Evolutionary conservation across 257 asterid genomes (phyloP), one percentile per base, ranked within the genome.

Genomic region (Asclepias syriaca): DNA sequence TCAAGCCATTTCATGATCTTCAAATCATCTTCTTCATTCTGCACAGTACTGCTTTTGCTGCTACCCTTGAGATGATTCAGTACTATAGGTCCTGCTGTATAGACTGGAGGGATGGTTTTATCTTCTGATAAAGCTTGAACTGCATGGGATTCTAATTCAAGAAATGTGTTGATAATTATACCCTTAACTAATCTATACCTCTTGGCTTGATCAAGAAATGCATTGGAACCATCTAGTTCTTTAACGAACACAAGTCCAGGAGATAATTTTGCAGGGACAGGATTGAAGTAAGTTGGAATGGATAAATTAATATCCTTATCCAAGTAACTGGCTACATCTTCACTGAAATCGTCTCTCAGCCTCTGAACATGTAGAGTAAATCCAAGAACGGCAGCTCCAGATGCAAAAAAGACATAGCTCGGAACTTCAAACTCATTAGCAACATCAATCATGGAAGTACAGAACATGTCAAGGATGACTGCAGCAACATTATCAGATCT

Each of bases 61-160:
- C 45, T 27, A 0, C 55, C 69, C 3, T 67, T 27, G 9, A 56
- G 32, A 46, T 71, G 32, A 46, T 71, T 77, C 29, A 83, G 5
- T 2, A 81, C 37, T 29, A 6, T 40, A 6, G 90, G 93, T 1
- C 93, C 90, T 14, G 81, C 66, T 0, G 88, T 82, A 68, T 85
- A 87, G 10, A 85, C 56, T 24, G 57, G 75, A 0, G 81, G 87
- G 59, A 59, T 46, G 32, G 27, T 50, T 0, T 32, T 64, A 6
- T 22, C 61, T 5, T 54, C 18, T 0, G 70, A 51, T 43, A 82
- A 72, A 49, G 84, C 70, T 39, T 77, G 71, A 46, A 85, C 46
- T 15, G 83, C 74, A 54, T 18, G 39, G 0, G 78, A 14, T 65
- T 85, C 93, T n/a, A 87, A 81, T 15, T 82, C 90, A 0, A 50